Percentiles rank a stretch among this genome's conserved stretches.
phyloP scores from a whole-genome alignment of 2,329 filamentous ascomycete species.

The Penicillium sp. region DNA sequence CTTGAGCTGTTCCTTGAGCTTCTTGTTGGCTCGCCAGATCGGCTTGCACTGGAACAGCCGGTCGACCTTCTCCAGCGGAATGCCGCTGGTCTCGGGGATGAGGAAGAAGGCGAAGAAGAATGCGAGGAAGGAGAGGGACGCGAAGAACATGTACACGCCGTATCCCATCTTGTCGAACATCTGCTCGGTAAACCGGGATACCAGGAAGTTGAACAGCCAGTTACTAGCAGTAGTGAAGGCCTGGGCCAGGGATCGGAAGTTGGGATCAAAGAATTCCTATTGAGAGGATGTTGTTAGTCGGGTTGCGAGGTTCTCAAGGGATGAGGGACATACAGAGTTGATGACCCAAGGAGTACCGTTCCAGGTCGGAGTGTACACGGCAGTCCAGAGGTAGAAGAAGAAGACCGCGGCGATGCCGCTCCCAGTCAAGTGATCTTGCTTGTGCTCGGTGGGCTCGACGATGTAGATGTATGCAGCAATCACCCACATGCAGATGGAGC shows the following conservation, averaged over 20 bases:
- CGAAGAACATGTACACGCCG: constrained; percentile 68
- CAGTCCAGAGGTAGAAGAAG: constrained; percentile 73
- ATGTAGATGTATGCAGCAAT: constrained; percentile 36
- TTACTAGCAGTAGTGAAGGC: constrained; percentile 56
- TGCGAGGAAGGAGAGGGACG: constrained; percentile 58
- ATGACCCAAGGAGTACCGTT: constrained; percentile 74
- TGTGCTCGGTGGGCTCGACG: constrained; percentile 32
- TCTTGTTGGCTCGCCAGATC: constrained; percentile 36
- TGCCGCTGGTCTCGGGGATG: constrained; percentile 63
- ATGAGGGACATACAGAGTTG: constrained; percentile 49
- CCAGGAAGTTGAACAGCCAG: constrained; percentile 38
- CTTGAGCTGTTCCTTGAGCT: constrained; percentile 34
- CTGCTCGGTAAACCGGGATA: constrained; percentile 40
- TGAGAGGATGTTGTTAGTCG: constrained; percentile 8
- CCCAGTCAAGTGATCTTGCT: constrained; percentile 21
- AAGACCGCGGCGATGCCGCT: constrained; percentile 48
- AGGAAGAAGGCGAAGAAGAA: constrained; percentile 60
- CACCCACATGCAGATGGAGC: constrained; percentile 44
- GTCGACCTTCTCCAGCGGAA: constrained; percentile 64
- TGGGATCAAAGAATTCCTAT: constrained; percentile 67
- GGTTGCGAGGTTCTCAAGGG: background rate
- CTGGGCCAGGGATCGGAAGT: constrained; percentile 67
- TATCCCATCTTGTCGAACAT: constrained; percentile 49
- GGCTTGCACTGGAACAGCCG: constrained; percentile 52
- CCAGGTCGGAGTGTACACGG: constrained; percentile 69